Evolutionary conservation across 306 rosid species (phyloP).

Genomic region (Vigna mungo): DNA sequence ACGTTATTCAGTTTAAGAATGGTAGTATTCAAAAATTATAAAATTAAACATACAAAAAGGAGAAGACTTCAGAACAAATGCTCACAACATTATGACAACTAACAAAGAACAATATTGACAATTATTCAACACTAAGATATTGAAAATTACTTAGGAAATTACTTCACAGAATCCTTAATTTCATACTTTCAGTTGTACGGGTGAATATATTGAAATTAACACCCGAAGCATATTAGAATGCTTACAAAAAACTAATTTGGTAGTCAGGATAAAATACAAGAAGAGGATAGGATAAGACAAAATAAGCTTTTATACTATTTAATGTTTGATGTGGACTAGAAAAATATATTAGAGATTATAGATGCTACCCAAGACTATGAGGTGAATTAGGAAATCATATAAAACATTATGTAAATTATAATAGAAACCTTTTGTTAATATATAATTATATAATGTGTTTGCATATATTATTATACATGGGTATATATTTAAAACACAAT

Average conservation of each 20-base stretch:
- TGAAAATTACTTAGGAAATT: conserved; percentile 24
- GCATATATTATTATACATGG: neutral
- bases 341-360: neutral
- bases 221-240: conserved; percentile 29
- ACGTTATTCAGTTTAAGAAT: conserved; percentile 42
- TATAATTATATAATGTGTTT: neutral
- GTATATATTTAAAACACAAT: too few relatives aligned
- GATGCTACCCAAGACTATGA: neutral
- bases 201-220: conserved; percentile 13
- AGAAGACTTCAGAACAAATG: conserved; percentile 33
- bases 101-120: conserved; percentile 24
- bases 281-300: neutral
- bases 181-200: conserved; percentile 27
- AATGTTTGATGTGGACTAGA: neutral
- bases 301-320: neutral
- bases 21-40: conserved; percentile 19
- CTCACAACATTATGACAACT: conserved; percentile 23
- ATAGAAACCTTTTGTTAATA: neutral
- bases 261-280: neutral
- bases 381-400: neutral
- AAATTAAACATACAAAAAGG: neutral
- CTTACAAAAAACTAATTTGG: neutral
- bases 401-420: neutral
- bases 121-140: conserved; percentile 9
- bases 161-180: conserved; percentile 28